A percentile compares a stretch with the other conserved stretches of the same genome.
phyloP scores from a whole-genome alignment of 176 grass and related monocot genomes.

The Pontederia crassipes region DNA sequence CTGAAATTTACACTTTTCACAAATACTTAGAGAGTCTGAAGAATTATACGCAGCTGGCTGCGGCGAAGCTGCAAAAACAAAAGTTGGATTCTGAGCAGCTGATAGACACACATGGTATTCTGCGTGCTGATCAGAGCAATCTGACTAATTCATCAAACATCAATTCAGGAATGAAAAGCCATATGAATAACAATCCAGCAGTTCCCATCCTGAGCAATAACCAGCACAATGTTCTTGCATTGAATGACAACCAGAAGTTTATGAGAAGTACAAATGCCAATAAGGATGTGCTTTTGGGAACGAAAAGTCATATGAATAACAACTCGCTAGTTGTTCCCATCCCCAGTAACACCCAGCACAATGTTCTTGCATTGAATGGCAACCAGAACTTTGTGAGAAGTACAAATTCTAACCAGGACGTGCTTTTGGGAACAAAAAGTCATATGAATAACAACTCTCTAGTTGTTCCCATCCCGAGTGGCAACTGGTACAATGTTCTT shows the following conservation, averaged over 20 bases:
- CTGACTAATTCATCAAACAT: slow-evolving; percentile 24
- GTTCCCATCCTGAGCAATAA: slow-evolving; percentile 16
- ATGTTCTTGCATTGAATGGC: no score
- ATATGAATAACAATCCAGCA: slow-evolving; percentile 31
- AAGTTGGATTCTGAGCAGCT: slow-evolving; percentile 45
- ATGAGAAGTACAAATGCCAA: slow-evolving; percentile 45
- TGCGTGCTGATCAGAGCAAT: slow-evolving; percentile 39
- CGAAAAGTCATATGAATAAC: no score
- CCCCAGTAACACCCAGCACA: no score
- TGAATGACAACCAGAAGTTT: slow-evolving; percentile 65
- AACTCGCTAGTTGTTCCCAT: no score
- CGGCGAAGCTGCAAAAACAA: slow-evolving; percentile 32
- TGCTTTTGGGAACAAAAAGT: no score
- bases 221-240: slow-evolving; percentile 35
- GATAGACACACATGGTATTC: slow-evolving; percentile 21
- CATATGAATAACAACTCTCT: no score
- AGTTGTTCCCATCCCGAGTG: no score
- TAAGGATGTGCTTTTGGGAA: slow-evolving; percentile 12
- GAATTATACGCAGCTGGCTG: slow-evolving; percentile 43
- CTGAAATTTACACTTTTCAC: slow-evolving; percentile 21
- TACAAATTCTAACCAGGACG: no score
- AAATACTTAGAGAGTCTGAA: slow-evolving; percentile 58
- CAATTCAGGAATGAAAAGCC: slow-evolving; percentile 33
- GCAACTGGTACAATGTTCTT: no score
- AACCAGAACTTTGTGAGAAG: no score